A percentile compares a stretch with the other conserved stretches of the same genome.
phyloP scores from a whole-genome alignment of 2,329 filamentous ascomycete genomes.

The Penicillium sp. region DNA sequence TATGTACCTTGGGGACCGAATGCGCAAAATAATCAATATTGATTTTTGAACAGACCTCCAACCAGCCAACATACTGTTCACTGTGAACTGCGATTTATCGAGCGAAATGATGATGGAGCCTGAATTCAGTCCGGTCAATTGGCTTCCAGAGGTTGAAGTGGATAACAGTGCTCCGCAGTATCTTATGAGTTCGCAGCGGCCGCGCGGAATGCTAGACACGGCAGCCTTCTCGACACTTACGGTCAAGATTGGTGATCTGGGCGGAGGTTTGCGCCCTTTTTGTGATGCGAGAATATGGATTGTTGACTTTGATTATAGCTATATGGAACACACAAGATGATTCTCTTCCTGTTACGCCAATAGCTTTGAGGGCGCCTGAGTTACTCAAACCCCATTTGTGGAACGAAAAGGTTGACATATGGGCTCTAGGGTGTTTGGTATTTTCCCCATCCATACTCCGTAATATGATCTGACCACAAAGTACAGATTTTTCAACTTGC shows the following conservation, averaged over 20 bases:
- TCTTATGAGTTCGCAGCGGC: constrained; percentile 7
- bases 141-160: constrained; percentile 6
- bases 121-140: constrained; percentile 6
- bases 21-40: neutral
- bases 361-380: constrained; percentile 4
- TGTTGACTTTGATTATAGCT: neutral
- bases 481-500: constrained; percentile 6
- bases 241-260: constrained; percentile 12
- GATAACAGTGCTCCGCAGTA: constrained; percentile 12
- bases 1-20: constrained; percentile 5
- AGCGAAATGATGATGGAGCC: constrained; percentile 2
- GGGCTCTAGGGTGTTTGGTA: constrained; percentile 6
- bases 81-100: constrained; percentile 2
- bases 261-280: constrained; percentile 9
- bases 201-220: constrained; percentile 6
- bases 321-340: neutral
- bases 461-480: neutral
- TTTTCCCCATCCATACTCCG: neutral
- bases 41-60: constrained; percentile 9
- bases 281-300: constrained; percentile 1
- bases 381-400: neutral
- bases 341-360: constrained; percentile 1
- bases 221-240: constrained; percentile 1
- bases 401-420: constrained; percentile 5
- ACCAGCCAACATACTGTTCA: constrained; percentile 14